Percentiles rank a stretch among this genome's conserved stretches.
Evolutionary conservation across 176 grass and related monocot genomes (phyloP).

Genomic region (Aegilops longissima): DNA sequence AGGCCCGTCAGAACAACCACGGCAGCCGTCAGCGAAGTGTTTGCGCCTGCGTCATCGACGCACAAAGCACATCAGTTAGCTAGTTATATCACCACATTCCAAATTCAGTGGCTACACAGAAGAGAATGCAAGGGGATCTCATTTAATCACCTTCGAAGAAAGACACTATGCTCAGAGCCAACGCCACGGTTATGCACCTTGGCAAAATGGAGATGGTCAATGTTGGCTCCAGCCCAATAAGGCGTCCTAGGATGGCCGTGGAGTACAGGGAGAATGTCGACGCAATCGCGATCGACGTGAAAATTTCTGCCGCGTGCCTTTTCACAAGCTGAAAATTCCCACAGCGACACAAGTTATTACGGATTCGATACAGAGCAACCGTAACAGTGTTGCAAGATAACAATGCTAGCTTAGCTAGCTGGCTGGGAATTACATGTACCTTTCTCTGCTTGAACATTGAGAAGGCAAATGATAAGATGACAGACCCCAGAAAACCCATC

Average conservation of each 20-base stretch:
- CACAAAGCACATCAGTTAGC: not conserved
- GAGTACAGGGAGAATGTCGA: constrained; percentile 83
- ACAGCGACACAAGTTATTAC: not conserved
- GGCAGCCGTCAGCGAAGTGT: constrained; percentile 82
- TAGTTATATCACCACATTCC: not conserved
- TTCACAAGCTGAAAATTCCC: constrained; percentile 68
- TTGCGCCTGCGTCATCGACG: constrained; percentile 45
- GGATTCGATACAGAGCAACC: not conserved
- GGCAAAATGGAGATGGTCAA: constrained; percentile 84
- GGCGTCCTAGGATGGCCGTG: constrained; percentile 74
- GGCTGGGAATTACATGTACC: constrained; percentile 22
- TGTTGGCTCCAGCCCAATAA: constrained; percentile 65
- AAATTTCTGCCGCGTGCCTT: constrained; percentile 88
- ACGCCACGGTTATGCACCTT: constrained; percentile 85
- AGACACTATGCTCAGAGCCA: constrained; percentile 94
- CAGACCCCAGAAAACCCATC: constrained; percentile 95
- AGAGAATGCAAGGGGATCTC: not conserved
- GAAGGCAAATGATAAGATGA: constrained; percentile 96
- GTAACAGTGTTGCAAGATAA: not conserved
- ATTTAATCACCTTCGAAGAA: constrained; percentile 73
- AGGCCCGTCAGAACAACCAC: constrained; percentile 91
- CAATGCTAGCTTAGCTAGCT: not conserved
- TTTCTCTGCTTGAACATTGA: constrained; percentile 98
- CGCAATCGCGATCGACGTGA: constrained; percentile 79
- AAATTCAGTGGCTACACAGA: not conserved